Base-by-base conservation (phyloP, 75 land plant genomes). In the Sequoiadendron giganteum region DNA sequence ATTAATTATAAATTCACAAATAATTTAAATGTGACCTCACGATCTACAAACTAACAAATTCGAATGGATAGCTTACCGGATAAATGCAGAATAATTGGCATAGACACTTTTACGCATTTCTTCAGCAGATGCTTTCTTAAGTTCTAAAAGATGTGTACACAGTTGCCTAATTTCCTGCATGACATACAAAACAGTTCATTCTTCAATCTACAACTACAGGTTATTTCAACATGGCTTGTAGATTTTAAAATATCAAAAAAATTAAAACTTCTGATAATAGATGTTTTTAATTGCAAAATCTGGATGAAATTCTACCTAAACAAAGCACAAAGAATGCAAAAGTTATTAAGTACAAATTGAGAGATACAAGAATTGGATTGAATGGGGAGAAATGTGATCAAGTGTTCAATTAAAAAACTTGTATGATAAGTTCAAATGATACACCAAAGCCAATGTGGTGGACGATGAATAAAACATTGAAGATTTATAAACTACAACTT, bases 91-190 rank as follows among this genome's bases (percentile, higher is more conserved):
- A 90, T 97, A 97, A 87, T 97, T 97, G 82, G 99, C 97, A 90
- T 96, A 97, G 25, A 97, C 98, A 90, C 97, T 95, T 92, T 85
- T 93, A 5, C 99, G 95, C 99, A 97, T 96, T 89, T 97, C 99
- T 89, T 97, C 99, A 34, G 99, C 99, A 88, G 99, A 97, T 32
- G 97, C 96, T 89, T 93, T 97, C 91, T 93, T 97, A 34, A 97
- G 84, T 47, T 93, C 96, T 38, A 90, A 52, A 25, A 97, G 94
- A 85, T 95, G 91, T 19, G 90, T 83, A 83, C 97, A 97, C 77
- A 96, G 65, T 39, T 97, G 93, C 89, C 95, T 93, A 65, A 97
- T 95, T 88, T 96, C 99, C 99, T 97, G 96, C 43, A 58, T 42
- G 30, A 42, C 32, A 82, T 25, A 9, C 6, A 21, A 82, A 36